A percentile compares a stretch with the other conserved stretches of the same genome.
These are phyloP conservation scores for Naumovozyma dairenensis DNA, from an alignment of 805 yeast species.

Conservation along the genomic window DNA sequence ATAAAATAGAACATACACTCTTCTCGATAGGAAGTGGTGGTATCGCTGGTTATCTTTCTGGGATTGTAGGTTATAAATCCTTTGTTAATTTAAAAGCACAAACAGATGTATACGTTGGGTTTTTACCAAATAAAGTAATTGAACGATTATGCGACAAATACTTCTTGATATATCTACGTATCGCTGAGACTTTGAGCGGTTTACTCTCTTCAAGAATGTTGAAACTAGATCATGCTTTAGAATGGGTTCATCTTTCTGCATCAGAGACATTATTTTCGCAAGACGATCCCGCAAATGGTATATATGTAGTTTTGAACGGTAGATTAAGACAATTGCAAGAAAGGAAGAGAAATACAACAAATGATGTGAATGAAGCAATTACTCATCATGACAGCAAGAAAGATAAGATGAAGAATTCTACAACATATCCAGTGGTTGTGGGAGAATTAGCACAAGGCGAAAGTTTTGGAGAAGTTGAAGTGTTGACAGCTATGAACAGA, in stretches of 20 bases:
- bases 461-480: conserved; percentile 91
- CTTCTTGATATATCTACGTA: conserved; percentile 64
- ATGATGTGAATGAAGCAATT: conserved; percentile 17
- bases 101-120: conserved; percentile 58
- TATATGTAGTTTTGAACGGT: conserved; percentile 82
- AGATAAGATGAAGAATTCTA: conserved; percentile 3
- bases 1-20: conserved; percentile 18
- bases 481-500: conserved; percentile 68
- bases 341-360: conserved; percentile 8
- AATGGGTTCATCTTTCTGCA: conserved; percentile 89
- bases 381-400: conserved; percentile 5
- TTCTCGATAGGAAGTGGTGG: conserved; percentile 68
- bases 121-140: conserved; percentile 51
- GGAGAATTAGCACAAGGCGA: conserved; percentile 92
- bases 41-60: conserved; percentile 77
- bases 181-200: conserved; percentile 65
- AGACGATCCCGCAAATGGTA: conserved; percentile 83
- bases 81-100: conserved; percentile 61
- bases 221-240: conserved; percentile 81
- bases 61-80: conserved; percentile 70
- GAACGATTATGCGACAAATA: conserved; percentile 63
- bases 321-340: conserved; percentile 55
- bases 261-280: conserved; percentile 73
- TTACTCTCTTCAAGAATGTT: conserved; percentile 57
- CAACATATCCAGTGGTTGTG: conserved; percentile 27